Evolutionary conservation across 2,329 filamentous ascomycete genomes (phyloP).

Genomic region (Podosphaera xanthii): DNA sequence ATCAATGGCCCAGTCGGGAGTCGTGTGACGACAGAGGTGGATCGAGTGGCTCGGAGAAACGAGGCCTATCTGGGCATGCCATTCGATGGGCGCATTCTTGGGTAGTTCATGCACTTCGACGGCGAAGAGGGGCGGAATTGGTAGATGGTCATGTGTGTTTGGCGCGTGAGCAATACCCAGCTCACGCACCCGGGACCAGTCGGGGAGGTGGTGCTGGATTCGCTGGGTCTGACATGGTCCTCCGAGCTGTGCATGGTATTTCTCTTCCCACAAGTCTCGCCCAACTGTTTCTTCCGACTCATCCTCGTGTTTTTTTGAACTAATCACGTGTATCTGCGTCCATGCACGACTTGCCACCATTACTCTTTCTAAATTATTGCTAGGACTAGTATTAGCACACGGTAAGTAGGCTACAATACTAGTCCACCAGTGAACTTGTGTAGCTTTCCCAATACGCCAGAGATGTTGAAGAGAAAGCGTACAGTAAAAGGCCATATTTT

Average conservation of each 20-base stretch:
- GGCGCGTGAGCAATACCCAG: conserved; percentile 13
- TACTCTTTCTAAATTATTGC: conserved; percentile 15
- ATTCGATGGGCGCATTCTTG: conserved; percentile 53
- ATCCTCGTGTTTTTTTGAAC: conserved; percentile 4
- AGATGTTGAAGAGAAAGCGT: conserved; percentile 69
- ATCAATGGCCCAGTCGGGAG: conserved; percentile 3
- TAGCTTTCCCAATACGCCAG: conserved; percentile 55
- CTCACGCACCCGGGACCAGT: conserved; percentile 19
- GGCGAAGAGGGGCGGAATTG: conserved; percentile 42
- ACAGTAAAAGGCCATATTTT: conserved; percentile 24
- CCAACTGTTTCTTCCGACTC: conserved; percentile 28
- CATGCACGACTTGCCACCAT: conserved; percentile 25
- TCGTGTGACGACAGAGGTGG: conserved; percentile 4
- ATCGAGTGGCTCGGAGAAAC: conserved; percentile 4
- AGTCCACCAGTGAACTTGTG: conserved; percentile 51
- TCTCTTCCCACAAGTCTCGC: conserved; percentile 46
- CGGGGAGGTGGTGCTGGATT: conserved; percentile 22
- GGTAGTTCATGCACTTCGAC: conserved; percentile 60
- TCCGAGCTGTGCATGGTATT: conserved; percentile 29
- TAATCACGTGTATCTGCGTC: conserved; percentile 14
- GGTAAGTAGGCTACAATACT: conserved; percentile 56
- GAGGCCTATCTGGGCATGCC: conserved; percentile 49
- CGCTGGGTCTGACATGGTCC: conserved; percentile 5
- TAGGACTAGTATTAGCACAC: conserved; percentile 5
- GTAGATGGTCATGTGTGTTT: conserved; percentile 6